Base-by-base conservation (phyloP, 1,139 yeast genomes). In the Debaryomyces nepalensis region DNA sequence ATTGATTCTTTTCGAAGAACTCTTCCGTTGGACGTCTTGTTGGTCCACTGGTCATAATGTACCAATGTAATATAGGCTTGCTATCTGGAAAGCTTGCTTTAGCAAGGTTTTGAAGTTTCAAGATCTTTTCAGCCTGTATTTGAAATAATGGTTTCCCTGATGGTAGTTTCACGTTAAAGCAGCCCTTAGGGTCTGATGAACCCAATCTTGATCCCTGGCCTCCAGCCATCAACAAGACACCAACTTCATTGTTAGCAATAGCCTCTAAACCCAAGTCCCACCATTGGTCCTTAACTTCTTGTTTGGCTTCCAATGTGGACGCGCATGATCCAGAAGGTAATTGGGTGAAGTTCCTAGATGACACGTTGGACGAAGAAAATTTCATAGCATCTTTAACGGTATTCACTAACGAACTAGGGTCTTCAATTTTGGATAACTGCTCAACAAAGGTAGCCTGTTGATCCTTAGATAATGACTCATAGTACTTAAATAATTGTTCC, bases 191-290 rank as follows among this genome's bases (percentile, higher is more conserved):
- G 23, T 71, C 82, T 11, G 81, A 69, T 1, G 97, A 88, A 1
- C 99, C 99, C 44, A 93, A 73, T 49, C 99, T 77, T 3, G 98
- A 86, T 22, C 99, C 99, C 65, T 93, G 99, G 42, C 99, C 99
- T 44, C 99, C 99, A 8, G 99, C 97, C 86, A 93, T 84, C 44
- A 93, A 75, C 35, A 93, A 75, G 6, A 93, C 93, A 19, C 90
- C 99, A 15, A 91, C 98, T 57, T 86, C 80, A 51, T 85, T 85
- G 20, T 70, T 61, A 22, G 79, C 66, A 47, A 93, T 84, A 29
- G 95, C 86, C 26, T 79, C 69, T 33, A 85, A 64, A 10, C 99
- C 99, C 12, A 66, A 46, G 1, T 65, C 52, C 23, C 61, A 56
- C 90, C 96, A 91, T 8, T 52, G 27, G 14, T 61, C 53, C 29